These are phyloP conservation scores for Xerocomus potaroensis DNA, from an alignment of 768 basidiomycete species.

Conservation along the genomic window DNA sequence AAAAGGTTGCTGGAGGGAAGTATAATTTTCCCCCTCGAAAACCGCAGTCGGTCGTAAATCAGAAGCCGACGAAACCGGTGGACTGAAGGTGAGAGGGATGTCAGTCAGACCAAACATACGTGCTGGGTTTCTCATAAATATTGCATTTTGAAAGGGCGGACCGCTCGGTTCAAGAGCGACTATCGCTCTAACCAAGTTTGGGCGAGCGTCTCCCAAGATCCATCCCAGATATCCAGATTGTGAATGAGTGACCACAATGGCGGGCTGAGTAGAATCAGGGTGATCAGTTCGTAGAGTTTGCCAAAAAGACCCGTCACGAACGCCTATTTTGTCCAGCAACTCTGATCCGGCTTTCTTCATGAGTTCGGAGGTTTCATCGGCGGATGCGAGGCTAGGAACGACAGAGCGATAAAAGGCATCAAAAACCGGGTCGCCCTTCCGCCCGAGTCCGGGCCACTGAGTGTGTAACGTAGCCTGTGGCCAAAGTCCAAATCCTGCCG, in stretches of 20 bases:
- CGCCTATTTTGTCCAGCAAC: slow-evolving; percentile 46
- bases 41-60: slow-evolving; percentile 33
- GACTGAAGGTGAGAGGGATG: slow-evolving; percentile 40
- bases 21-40: slow-evolving; percentile 27
- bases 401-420: slow-evolving; percentile 43
- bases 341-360: slow-evolving; percentile 39
- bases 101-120: slow-evolving; percentile 48
- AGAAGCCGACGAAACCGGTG: slow-evolving; percentile 37
- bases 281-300: slow-evolving; percentile 1
- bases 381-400: slow-evolving; percentile 36
- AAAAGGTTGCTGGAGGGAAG: slow-evolving; percentile 40
- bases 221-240: slow-evolving; percentile 48
- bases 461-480: slow-evolving; percentile 43
- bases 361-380: slow-evolving; percentile 35
- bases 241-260: slow-evolving; percentile 47
- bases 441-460: slow-evolving; percentile 53
- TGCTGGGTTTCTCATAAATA: slow-evolving; percentile 35
- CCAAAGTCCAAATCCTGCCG: slow-evolving; percentile 39
- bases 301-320: slow-evolving; percentile 23
- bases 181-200: slow-evolving; percentile 42
- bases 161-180: slow-evolving; percentile 48
- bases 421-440: slow-evolving; percentile 40
- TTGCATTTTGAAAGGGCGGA: slow-evolving; percentile 42
- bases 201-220: slow-evolving; percentile 45
- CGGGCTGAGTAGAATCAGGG: slow-evolving; percentile 31